Conservation (phyloP, 140 eudicot genomes). For the Oenanthe javanica region DNA sequence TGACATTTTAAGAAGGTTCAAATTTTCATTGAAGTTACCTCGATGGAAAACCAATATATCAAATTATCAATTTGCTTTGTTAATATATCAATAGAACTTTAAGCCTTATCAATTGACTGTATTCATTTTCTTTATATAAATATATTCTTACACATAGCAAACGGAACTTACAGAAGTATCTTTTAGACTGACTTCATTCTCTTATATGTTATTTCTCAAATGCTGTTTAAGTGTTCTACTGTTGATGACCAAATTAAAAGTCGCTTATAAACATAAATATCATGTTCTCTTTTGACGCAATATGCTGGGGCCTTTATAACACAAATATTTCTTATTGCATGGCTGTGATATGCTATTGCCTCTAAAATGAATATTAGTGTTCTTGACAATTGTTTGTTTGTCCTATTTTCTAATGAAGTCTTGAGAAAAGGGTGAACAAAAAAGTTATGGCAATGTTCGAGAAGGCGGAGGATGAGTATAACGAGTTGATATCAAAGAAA, state of each 20-base stretch:
- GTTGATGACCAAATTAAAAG: neutral
- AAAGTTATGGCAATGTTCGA: conserved; percentile 99
- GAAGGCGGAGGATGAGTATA: conserved; percentile 98
- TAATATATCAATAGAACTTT: neutral
- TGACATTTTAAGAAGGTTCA: neutral
- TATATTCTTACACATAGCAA: neutral
- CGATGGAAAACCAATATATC: neutral
- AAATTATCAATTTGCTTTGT: neutral
- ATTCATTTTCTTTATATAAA: too few relatives aligned
- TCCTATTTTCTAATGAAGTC: conserved; percentile 39
- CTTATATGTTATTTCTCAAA: neutral
- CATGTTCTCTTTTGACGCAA: neutral
- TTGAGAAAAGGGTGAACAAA: conserved; percentile 97
- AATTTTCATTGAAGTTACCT: neutral
- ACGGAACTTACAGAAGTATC: neutral
- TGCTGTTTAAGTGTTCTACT: neutral
- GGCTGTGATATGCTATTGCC: neutral
- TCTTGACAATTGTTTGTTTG: conserved; percentile 7
- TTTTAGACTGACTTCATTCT: neutral
- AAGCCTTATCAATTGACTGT: neutral
- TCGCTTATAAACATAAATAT: conserved; percentile 3
- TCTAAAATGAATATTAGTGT: neutral
- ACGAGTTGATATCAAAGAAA: conserved; percentile 83
- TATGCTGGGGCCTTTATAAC: neutral
- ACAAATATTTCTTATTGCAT: neutral